Evolutionary conservation across 108 stramenopile species (phyloP).

Genomic region (Bacterosira constricta): DNA sequence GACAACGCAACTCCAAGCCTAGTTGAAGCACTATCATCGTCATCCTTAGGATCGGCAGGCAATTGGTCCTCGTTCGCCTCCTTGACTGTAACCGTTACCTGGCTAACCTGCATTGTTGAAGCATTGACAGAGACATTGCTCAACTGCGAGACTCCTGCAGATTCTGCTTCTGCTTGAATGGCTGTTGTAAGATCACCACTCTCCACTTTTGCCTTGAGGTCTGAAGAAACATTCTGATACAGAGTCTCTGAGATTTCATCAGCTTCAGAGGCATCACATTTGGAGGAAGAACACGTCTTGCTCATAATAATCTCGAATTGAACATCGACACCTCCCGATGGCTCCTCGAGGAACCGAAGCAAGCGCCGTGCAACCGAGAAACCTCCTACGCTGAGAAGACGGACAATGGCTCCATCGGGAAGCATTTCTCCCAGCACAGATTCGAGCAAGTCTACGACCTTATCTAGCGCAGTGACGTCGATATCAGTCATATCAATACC

Average conservation of each 20-base stretch:
- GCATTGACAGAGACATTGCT: conserved; percentile 10
- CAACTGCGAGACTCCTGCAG: conserved; percentile 24
- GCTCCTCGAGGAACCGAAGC: conserved; percentile 32
- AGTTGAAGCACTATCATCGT: not conserved
- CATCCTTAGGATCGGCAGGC: not conserved
- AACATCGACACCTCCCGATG: conserved; percentile 36
- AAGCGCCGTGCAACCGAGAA: conserved; percentile 23
- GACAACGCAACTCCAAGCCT: not conserved
- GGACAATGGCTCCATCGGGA: conserved; percentile 35
- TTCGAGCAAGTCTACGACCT: conserved; percentile 27
- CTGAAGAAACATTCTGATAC: conserved; percentile 21
- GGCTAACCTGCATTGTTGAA: conserved; percentile 10
- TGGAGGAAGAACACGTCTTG: conserved; percentile 13
- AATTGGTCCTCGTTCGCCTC: conserved; percentile 1
- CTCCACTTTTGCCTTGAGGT: conserved; percentile 23
- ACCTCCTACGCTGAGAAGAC: conserved; percentile 39
- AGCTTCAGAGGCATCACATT: conserved; percentile 20
- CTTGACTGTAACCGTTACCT: conserved; percentile 5
- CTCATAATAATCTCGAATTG: conserved; percentile 34
- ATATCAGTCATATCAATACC: conserved; percentile 30
- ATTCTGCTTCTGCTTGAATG: conserved; percentile 21
- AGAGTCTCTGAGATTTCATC: conserved; percentile 16
- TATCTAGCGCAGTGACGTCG: conserved; percentile 20
- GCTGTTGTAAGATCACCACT: conserved; percentile 18
- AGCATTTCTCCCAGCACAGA: conserved; percentile 14